Evolutionary conservation across 2,329 filamentous ascomycete genomes (phyloP).

Genomic region (Ceratocystis ficicola): DNA sequence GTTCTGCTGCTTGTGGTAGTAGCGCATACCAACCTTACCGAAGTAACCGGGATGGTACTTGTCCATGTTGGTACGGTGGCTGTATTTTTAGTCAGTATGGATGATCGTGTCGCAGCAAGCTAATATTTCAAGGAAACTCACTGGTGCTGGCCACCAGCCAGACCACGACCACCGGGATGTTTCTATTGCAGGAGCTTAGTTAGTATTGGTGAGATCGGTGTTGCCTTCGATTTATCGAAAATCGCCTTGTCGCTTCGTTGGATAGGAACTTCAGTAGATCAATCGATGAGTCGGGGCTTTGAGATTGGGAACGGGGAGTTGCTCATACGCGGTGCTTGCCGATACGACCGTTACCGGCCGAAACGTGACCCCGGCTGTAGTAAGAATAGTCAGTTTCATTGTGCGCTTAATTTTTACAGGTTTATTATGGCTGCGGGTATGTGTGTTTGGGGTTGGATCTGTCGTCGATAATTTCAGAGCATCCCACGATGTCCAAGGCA

Average conservation of each 20-base stretch:
- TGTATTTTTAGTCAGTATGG: slow-evolving; percentile 17
- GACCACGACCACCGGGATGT: slow-evolving; percentile 69
- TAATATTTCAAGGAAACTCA: slow-evolving; percentile 19
- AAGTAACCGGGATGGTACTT: slow-evolving; percentile 99
- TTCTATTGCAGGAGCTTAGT: slow-evolving; percentile 38
- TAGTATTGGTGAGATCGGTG: slow-evolving; percentile 13
- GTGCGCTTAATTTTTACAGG: background rate
- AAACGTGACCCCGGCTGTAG: slow-evolving; percentile 86
- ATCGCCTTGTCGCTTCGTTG: slow-evolving; percentile 4
- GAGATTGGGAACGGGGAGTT: slow-evolving; percentile 1
- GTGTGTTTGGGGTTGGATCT: slow-evolving; percentile 2
- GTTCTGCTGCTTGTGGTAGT: slow-evolving; percentile 94
- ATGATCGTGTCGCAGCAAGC: background rate
- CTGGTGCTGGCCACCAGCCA: slow-evolving; percentile 98
- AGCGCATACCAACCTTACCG: slow-evolving; percentile 88
- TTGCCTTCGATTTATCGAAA: background rate
- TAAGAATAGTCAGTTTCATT: slow-evolving; percentile 28
- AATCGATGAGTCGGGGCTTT: background rate
- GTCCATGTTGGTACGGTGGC: slow-evolving; percentile 24
- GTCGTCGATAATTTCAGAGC: slow-evolving; percentile 15
- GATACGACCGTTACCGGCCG: slow-evolving; percentile 93
- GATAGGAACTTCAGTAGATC: background rate
- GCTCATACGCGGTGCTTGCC: slow-evolving; percentile 69
- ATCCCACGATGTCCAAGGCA: slow-evolving; percentile 20
- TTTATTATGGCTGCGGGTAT: slow-evolving; percentile 13